Evolutionary conservation across 805 yeast species (phyloP).

Genomic region (Teunomyces aglyptinius): DNA sequence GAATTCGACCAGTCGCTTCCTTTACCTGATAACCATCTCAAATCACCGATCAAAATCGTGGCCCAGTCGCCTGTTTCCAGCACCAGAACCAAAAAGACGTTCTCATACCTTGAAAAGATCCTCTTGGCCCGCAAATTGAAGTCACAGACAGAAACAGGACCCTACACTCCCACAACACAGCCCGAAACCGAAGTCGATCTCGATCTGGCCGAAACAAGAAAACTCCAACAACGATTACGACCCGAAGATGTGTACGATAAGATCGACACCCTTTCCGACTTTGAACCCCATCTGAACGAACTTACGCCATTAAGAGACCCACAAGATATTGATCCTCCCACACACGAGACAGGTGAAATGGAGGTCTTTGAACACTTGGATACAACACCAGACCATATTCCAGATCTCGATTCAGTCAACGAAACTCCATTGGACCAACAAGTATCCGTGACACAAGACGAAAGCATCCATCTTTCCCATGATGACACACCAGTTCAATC

Average conservation of each 20-base stretch:
- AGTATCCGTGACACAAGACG: background rate
- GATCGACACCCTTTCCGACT: background rate
- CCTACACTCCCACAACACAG: background rate
- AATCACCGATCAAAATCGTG: background rate
- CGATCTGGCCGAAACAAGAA: background rate
- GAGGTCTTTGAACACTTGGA: no score
- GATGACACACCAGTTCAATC: no score
- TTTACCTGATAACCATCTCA: background rate
- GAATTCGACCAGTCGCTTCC: conserved; percentile 6
- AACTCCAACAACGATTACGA: background rate
- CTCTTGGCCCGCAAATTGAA: conserved; percentile 4
- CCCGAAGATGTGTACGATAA: background rate
- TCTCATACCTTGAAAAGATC: conserved; percentile 14
- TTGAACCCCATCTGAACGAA: background rate
- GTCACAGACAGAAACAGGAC: background rate
- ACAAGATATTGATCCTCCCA: no score
- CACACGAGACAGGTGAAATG: no score
- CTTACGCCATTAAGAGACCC: no score
- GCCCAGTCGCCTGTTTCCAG: background rate
- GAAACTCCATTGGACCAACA: background rate
- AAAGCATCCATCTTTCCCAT: background rate
- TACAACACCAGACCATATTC: no score
- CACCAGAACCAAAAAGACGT: conserved; percentile 6
- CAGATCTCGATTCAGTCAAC: no score
- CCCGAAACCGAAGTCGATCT: background rate